Percentiles rank a stretch among this genome's conserved stretches.
These are phyloP conservation scores for Gautieria morchelliformis DNA, from an alignment of 768 basidiomycete species.

Conservation along the genomic window DNA sequence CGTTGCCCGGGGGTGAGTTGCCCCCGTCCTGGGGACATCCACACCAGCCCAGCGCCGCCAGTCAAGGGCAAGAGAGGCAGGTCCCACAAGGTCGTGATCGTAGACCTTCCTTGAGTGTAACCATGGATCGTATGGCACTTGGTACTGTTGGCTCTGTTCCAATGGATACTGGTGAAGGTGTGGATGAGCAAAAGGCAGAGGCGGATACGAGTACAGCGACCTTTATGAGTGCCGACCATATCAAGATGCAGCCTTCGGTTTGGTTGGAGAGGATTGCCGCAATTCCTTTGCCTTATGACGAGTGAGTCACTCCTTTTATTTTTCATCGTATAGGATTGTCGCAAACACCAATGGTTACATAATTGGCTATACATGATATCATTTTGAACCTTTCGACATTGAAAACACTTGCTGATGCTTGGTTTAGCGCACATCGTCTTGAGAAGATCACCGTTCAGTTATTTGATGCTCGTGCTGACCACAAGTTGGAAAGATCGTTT, in stretches of 20 bases:
- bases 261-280: slow-evolving; percentile 60
- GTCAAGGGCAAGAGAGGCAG: not conserved
- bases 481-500: slow-evolving; percentile 38
- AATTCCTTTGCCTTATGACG: slow-evolving; percentile 31
- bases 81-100: not conserved
- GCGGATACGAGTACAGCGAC: slow-evolving; percentile 10
- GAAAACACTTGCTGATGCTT: slow-evolving; percentile 3
- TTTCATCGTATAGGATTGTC: not conserved
- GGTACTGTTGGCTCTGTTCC: slow-evolving; percentile 11
- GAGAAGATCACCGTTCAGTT: slow-evolving; percentile 45
- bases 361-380: too few relatives aligned
- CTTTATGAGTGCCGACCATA: slow-evolving; percentile 34
- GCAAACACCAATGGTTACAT: not conserved
- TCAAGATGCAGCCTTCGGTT: slow-evolving; percentile 58
- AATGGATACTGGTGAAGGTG: not conserved
- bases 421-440: slow-evolving; percentile 28
- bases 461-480: slow-evolving; percentile 60
- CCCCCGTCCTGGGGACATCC: slow-evolving; percentile 7
- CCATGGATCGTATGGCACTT: slow-evolving; percentile 60
- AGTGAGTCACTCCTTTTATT: slow-evolving; percentile 30
- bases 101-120: slow-evolving; percentile 32
- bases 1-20: slow-evolving; percentile 7
- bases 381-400: not conserved
- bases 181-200: slow-evolving; percentile 7
- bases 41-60: slow-evolving; percentile 6